Evolutionary conservation across 768 basidiomycete species (phyloP), one percentile per base, ranked within the genome.

Genomic region (Rubroboletus satanas): DNA sequence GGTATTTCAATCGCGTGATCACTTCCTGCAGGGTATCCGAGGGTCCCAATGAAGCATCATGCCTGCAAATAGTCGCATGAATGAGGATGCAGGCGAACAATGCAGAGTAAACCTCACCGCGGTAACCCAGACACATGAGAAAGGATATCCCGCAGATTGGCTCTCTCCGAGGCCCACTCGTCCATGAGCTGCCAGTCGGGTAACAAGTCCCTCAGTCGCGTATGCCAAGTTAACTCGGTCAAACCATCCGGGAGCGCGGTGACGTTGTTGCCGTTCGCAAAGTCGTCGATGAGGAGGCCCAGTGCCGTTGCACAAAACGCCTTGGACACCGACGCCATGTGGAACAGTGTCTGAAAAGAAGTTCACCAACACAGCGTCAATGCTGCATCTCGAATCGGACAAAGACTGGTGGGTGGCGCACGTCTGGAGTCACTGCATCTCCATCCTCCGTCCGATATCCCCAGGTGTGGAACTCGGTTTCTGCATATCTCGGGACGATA

Each of bases 131-230:
- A 33, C 32, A 33, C 11, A 9, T 33, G 32, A 12, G 32, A 33
- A 6, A 33, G 32, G 11, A 33, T 33, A 54, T 79, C 78, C 5
- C 65, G 61, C 11, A 79, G 10, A 43, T 67, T 73, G 0, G 72
- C 72, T 49, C 65, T 70, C 49, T 68, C 57, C 15, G 63, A 72
- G 0, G 77, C 74, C 70, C 72, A 75, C 8, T 29, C 58, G 56
- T 80, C 76, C 59, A 67, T 66, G 17, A 79, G 69, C 51, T 59
- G 47, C 78, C 79, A 81, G 12, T 66, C 69, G 0, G 76, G 76
- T 1, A 80, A 63, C 7, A 78, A 14, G 38, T 75, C 73, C 26
- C 44, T 55, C 41, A 78, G 32, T 55, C 68, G 72, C 0, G 74
- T 74, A 14, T 69, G 58, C 75, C 75, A 78, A 5, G 58, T 66